Evolutionary conservation across 345 rosid species (phyloP).

Genomic region (Eucalyptus camaldulensis): DNA sequence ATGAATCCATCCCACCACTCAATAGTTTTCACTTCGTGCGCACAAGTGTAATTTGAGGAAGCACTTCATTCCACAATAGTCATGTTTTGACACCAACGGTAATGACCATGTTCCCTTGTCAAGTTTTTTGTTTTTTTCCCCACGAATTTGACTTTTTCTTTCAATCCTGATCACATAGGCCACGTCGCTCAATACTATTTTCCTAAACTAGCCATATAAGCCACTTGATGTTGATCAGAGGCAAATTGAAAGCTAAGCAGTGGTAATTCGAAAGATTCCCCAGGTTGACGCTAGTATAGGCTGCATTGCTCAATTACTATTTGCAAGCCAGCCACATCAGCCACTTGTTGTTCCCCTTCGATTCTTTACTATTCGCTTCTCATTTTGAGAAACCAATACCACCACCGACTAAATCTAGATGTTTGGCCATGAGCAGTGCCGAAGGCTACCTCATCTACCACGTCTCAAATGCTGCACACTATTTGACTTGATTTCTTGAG

Average conservation of each 20-base stretch:
- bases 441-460: rapidly evolving
- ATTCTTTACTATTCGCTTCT: too few species aligned
- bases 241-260: too few species aligned
- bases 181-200: too few species aligned
- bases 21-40: rapidly evolving
- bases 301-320: neutral
- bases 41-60: too few species aligned
- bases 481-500: neutral
- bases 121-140: neutral
- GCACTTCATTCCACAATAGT: neutral
- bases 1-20: neutral
- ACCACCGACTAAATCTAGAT: neutral
- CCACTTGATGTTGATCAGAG: neutral
- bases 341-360: neutral
- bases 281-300: neutral
- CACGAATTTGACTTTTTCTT: neutral
- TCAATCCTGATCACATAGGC: rapidly evolving
- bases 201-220: too few species aligned
- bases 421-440: neutral
- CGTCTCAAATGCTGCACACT: neutral
- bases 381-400: neutral
- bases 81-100: too few species aligned
- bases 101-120: rapidly evolving
- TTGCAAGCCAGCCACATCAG: neutral
- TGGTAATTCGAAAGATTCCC: too few species aligned